Evolutionary conservation across 108 stramenopile species (phyloP), one percentile per base, ranked within the genome.

Genomic region (Craspedostauros australis): DNA sequence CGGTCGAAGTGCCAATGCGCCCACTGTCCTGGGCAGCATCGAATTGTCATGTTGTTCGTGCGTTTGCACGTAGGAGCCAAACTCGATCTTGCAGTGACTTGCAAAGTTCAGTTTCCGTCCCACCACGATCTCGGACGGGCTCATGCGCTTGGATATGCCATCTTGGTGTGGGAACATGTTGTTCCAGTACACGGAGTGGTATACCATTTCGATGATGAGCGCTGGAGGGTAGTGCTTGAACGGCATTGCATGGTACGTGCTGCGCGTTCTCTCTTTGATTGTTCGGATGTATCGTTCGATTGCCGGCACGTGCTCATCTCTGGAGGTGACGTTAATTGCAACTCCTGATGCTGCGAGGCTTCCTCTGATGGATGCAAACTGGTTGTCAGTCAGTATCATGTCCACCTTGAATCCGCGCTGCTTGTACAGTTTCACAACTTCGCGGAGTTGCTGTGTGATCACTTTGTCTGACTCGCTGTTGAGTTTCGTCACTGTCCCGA

Each of bases 231-330:
- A 15, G 14, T 23, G 28, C 7, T 54, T 9, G 27, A 61, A 73
- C 30, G 66, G 72, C 46, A 73, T 4, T 20, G 18, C 38, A 39
- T 54, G 26, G 27, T 53, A 53, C 3, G 20, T 22, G 11, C 41
- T 32, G 4, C 72, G 54, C 8, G 20, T 21, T 15, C 72, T 49
- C 38, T 73, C 72, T 34, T 73, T 67, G 28, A 73, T 43, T 6
- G 39, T 40, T 22, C 64, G 39, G 14, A 59, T 70, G 39, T 44
- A 39, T 2, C 62, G 54, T 43, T 70, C 68, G 4, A 42, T 36
- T 23, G 49, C 54, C 11, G 61, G 68, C 12, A 65, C 70, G 37
- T 65, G 62, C 38, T 66, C 64, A 9, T 61, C 41, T n/a, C 12
- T 16, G 24, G 39, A 37, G 34, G 23, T 32, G 11, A 51, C 30